Conservation (phyloP, 305 asterid species). For the Solanum hybrid region DNA sequence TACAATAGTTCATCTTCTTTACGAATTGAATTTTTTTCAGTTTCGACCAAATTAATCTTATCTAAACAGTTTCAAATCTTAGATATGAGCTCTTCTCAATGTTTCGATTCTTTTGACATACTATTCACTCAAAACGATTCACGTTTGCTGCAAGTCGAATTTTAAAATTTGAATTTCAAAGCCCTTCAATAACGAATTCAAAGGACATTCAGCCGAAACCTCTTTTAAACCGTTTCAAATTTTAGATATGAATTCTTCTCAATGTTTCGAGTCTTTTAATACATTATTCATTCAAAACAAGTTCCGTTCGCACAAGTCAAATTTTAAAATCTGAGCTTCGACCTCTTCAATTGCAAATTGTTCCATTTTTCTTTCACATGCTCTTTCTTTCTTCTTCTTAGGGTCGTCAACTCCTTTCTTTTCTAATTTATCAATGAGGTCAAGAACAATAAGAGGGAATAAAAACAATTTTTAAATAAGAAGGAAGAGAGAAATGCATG, state of each 20-base stretch:
- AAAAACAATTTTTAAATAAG: not conserved
- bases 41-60: not conserved
- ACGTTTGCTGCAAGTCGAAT: accelerated
- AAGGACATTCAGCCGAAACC: not conserved
- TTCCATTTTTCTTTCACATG: not conserved
- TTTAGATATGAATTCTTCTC: no score
- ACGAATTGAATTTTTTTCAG: not conserved
- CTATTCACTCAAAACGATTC: not conserved
- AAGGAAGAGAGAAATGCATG: not conserved
- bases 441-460: no score
- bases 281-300: no score
- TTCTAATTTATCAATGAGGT: no score
- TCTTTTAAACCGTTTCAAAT: not conserved
- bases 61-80: not conserved
- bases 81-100: not conserved
- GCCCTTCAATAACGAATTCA: not conserved
- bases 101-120: no score
- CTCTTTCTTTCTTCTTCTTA: not conserved
- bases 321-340: not conserved
- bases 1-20: not conserved
- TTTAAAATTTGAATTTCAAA: no score
- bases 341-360: not conserved
- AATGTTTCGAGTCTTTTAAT: no score
- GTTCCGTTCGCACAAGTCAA: not conserved
- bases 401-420: not conserved